Percentiles rank a stretch among this genome's conserved stretches.
Evolutionary conservation across 73 alveolate genomes (phyloP).

Genomic region (Paramecium biaurelia): DNA sequence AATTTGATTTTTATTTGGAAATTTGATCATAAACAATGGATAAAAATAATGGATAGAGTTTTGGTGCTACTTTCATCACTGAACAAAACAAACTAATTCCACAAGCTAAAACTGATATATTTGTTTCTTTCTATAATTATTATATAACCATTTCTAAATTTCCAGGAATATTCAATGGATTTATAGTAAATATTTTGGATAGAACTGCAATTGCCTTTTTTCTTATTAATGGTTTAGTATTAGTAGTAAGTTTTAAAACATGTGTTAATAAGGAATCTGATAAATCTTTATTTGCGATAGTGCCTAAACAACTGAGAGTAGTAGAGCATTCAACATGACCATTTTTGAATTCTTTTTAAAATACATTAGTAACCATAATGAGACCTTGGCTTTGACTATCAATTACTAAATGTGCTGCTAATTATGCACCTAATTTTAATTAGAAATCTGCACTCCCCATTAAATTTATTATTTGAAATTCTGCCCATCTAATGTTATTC

Average conservation of each 20-base stretch:
- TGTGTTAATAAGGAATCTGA: background rate
- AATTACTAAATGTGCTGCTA: constrained; percentile 21
- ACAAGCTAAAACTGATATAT: constrained; percentile 18
- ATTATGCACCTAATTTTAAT: background rate
- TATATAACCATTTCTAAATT: background rate
- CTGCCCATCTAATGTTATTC: constrained; percentile 19
- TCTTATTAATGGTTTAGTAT: constrained; percentile 17
- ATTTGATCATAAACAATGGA: background rate
- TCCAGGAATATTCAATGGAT: background rate
- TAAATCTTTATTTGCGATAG: constrained; percentile 43
- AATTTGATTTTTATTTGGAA: constrained; percentile 13
- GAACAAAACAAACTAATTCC: background rate
- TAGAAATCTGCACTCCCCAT: constrained; percentile 8
- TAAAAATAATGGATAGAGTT: background rate
- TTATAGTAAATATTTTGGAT: background rate
- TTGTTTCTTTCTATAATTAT: background rate
- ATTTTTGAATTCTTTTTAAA: background rate
- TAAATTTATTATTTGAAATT: background rate
- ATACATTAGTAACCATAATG: background rate
- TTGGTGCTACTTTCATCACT: background rate
- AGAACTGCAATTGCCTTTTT: constrained; percentile 30
- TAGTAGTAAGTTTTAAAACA: background rate
- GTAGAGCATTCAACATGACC: background rate
- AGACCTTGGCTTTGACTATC: constrained; percentile 6
- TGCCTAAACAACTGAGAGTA: constrained; percentile 19